Evolutionary conservation across 2,329 filamentous ascomycete genomes (phyloP).

Genomic region (Aspergillus texensis): DNA sequence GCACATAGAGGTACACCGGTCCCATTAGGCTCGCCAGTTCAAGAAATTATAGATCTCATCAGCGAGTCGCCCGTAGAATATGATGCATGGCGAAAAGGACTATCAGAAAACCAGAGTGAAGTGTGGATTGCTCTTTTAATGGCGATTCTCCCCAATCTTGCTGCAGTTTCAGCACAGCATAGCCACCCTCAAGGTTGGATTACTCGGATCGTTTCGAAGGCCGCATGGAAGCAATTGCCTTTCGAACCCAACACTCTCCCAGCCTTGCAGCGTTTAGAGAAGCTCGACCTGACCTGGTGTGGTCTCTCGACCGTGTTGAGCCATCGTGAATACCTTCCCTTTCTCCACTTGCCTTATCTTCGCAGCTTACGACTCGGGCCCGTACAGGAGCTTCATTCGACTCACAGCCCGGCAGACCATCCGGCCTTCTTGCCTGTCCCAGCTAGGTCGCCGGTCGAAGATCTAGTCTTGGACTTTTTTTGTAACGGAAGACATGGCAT

Average conservation of each 20-base stretch:
- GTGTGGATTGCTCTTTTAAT: background rate
- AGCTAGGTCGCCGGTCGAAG: background rate
- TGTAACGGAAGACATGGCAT: slow-evolving; percentile 10
- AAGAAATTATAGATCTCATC: background rate
- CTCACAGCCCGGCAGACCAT: background rate
- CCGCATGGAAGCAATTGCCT: background rate
- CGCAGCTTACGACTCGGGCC: background rate
- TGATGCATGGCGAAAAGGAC: background rate
- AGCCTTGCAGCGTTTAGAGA: background rate
- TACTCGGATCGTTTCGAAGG: background rate
- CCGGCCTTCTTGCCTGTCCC: background rate
- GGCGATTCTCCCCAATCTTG: background rate
- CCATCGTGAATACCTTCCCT: background rate
- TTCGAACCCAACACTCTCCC: background rate
- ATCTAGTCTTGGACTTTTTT: background rate
- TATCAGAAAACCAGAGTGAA: background rate
- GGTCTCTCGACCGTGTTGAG: background rate
- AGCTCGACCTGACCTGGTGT: background rate
- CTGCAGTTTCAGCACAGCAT: background rate
- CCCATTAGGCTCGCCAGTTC: background rate
- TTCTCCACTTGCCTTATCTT: background rate
- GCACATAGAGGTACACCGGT: background rate
- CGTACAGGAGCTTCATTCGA: background rate
- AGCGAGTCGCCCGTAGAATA: background rate
- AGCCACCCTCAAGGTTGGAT: background rate